These are phyloP conservation scores for Ormosia emarginata DNA, from an alignment of 306 rosid genomes.

Conservation along the genomic window DNA sequence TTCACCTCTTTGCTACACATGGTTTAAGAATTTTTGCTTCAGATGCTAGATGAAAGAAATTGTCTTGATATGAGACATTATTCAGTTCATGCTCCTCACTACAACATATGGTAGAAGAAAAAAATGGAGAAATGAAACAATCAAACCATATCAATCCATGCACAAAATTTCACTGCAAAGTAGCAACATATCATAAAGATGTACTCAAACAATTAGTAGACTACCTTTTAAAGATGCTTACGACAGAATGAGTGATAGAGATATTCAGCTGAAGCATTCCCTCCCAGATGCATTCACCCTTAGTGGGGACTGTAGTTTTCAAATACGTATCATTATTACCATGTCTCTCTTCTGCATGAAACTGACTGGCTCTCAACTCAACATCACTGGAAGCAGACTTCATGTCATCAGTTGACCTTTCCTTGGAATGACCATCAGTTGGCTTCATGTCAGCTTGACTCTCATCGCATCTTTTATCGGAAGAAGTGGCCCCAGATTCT, in stretches of 20 bases:
- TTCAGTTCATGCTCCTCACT: neutral
- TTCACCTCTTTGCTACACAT: neutral
- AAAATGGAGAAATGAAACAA: neutral
- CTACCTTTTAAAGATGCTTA: constrained; percentile 76
- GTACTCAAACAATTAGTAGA: constrained; percentile 11
- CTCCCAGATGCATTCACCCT: constrained; percentile 69
- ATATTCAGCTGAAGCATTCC: constrained; percentile 74
- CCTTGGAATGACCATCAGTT: constrained; percentile 21
- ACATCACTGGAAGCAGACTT: constrained; percentile 19
- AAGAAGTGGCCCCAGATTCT: constrained; percentile 19
- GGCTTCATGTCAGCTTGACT: constrained; percentile 30
- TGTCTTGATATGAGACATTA: neutral
- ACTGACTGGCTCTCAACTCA: constrained; percentile 26
- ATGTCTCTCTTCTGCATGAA: constrained; percentile 29
- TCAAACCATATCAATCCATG: neutral
- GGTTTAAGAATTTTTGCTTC: neutral
- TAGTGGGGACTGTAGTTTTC: constrained; percentile 29
- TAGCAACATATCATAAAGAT: neutral
- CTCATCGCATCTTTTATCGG: constrained; percentile 2
- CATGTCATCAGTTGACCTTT: constrained; percentile 25
- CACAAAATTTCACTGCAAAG: neutral
- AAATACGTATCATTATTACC: constrained; percentile 26
- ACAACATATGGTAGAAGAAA: neutral
- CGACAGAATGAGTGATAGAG: constrained; percentile 53
- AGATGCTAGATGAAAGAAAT: neutral